phyloP scores from a whole-genome alignment of 1,139 yeast genomes.

The Spencermartinsiella ligniputridi region DNA sequence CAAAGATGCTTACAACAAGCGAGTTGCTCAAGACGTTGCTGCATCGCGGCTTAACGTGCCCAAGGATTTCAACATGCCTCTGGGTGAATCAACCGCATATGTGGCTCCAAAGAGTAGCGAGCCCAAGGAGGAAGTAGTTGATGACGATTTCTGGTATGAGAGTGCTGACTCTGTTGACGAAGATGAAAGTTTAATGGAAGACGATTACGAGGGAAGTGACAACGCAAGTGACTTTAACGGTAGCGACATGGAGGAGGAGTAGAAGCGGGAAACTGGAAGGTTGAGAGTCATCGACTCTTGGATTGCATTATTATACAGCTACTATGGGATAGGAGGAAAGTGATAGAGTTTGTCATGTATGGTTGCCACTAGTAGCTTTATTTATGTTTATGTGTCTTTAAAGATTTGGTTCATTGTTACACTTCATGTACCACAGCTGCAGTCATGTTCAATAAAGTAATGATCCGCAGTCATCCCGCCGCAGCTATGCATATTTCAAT shows the following conservation, averaged over 20 bases:
- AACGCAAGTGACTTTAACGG: slow-evolving; percentile 17
- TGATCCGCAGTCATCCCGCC: too few species aligned
- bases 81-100: slow-evolving; percentile 56
- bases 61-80: slow-evolving; percentile 75
- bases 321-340: neutral
- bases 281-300: neutral
- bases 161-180: slow-evolving; percentile 62
- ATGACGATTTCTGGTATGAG: slow-evolving; percentile 85
- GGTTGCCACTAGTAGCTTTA: slow-evolving; percentile 2
- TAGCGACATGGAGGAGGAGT: slow-evolving; percentile 23
- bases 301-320: neutral
- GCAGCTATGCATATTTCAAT: too few species aligned
- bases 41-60: slow-evolving; percentile 83
- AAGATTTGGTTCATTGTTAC: too few species aligned
- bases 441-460: too few species aligned
- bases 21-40: slow-evolving; percentile 78
- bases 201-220: slow-evolving; percentile 34
- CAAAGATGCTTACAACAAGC: slow-evolving; percentile 71
- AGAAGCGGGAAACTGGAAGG: neutral
- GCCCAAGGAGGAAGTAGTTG: slow-evolving; percentile 62
- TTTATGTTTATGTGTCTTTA: neutral
- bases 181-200: slow-evolving; percentile 35
- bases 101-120: slow-evolving; percentile 42
- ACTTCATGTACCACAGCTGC: too few species aligned
- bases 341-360: slow-evolving; percentile 1